Evolutionary conservation across 176 grass and related monocot species (phyloP).

Genomic region (Neostapfia colusana): DNA sequence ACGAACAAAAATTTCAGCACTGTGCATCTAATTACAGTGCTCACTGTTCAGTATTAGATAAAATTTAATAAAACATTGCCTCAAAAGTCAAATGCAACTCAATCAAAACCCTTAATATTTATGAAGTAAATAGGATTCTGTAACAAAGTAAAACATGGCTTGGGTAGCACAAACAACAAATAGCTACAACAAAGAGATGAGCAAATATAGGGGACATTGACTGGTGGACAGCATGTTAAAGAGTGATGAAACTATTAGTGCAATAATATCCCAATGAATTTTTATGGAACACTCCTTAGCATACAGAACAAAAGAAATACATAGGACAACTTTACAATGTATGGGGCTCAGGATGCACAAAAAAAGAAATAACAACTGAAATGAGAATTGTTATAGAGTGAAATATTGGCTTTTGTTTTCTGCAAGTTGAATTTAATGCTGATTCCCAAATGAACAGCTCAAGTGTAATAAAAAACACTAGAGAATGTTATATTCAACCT

Average conservation of each 20-base stretch:
- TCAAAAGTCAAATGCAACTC: not conserved
- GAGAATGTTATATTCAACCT: not conserved
- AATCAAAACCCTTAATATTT: not conserved
- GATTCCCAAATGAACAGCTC: not conserved
- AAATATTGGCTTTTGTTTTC: not conserved
- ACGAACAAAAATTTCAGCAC: slow-evolving; percentile 23
- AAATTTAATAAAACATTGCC: not conserved
- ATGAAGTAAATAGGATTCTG: not conserved
- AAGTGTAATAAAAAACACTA: not conserved
- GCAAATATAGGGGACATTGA: slow-evolving; percentile 10
- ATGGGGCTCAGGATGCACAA: not conserved
- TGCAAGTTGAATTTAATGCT: not conserved
- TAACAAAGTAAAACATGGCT: not conserved
- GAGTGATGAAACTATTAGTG: not conserved
- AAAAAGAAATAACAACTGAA: not conserved
- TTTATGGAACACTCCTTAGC: not conserved
- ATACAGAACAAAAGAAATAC: not conserved
- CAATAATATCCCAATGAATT: not conserved
- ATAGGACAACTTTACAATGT: not conserved
- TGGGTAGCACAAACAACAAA: slow-evolving; percentile 4
- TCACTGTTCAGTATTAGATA: not conserved
- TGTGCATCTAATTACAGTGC: slow-evolving; percentile 35
- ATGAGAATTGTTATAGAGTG: not conserved
- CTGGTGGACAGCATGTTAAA: not conserved
- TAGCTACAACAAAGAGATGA: not conserved